These are phyloP conservation scores for Lactarius hengduanensis DNA, from an alignment of 768 basidiomycete species.

Conservation along the genomic window DNA sequence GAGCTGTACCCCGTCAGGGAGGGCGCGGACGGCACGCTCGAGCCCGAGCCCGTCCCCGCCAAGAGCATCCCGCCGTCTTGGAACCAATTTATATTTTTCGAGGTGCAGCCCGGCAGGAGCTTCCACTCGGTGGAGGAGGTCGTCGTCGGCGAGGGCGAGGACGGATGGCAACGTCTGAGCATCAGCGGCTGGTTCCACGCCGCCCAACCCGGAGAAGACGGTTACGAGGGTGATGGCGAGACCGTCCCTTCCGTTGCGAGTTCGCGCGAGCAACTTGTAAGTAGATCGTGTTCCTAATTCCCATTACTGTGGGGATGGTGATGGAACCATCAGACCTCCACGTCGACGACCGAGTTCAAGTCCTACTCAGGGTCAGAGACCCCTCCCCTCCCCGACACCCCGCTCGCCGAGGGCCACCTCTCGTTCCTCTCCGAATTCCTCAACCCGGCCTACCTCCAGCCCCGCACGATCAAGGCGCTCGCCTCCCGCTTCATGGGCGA, in stretches of 20 bases:
- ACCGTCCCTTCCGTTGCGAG: constrained; percentile 53
- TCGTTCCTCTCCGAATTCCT: constrained; percentile 81
- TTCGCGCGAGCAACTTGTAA: constrained; percentile 90
- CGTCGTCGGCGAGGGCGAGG: constrained; percentile 72
- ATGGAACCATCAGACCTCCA: constrained; percentile 49
- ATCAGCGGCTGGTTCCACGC: constrained; percentile 98
- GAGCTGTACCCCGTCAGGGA: constrained; percentile 80
- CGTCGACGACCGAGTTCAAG: constrained; percentile 60
- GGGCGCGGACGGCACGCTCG: constrained; percentile 60
- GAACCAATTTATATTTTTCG: constrained; percentile 88
- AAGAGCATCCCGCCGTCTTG: constrained; percentile 76
- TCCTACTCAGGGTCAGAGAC: constrained; percentile 42
- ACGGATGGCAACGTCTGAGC: constrained; percentile 73
- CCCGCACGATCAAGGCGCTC: constrained; percentile 75
- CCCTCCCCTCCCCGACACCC: constrained; percentile 47
- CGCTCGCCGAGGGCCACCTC: constrained; percentile 57
- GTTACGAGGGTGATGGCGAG: constrained; percentile 55
- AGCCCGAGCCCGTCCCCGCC: constrained; percentile 63
- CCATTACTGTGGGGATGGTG: constrained; percentile 16
- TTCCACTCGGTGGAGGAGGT: constrained; percentile 98
- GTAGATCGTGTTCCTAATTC: constrained; percentile 36
- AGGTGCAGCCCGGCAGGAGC: constrained; percentile 92
- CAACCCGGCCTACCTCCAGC: constrained; percentile 87
- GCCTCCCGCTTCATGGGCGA: constrained; percentile 79
- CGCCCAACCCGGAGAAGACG: constrained; percentile 87